Base-by-base conservation (phyloP, 495 filamentous ascomycete genomes). In the Polyplosphaeria fusca region DNA sequence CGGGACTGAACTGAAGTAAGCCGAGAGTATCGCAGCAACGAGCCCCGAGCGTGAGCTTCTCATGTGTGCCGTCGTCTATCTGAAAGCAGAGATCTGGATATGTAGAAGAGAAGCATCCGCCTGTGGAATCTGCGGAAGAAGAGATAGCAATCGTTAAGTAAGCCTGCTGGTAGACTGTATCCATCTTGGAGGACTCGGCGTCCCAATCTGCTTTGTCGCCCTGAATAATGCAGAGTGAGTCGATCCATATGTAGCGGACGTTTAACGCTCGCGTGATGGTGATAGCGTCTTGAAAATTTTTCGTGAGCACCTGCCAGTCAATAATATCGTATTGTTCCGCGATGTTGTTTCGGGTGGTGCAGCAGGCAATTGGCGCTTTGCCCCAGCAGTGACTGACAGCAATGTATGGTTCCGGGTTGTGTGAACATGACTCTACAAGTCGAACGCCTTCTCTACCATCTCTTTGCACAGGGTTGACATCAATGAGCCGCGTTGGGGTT, bases 381-480 rank as follows among this genome's bases (percentile, higher is more conserved):
- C 45, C 45, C 45, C 45, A 48, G 45, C 45, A 48, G 25, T 48
- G 45, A 20, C 45, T 48, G n/a, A n/a, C 45, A 48, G 45, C 13
- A 19, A 48, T 27, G 26, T 23, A 30, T 48, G 30, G 13, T 48
- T 48, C 14, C 45, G 20, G 4, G 20, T 13, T 30, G 25, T 19
- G 22, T 25, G 4, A 16, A 25, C 1, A 19, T 11, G 45, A 11
- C 9, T 16, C 13, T 27, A 48, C 3, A 7, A 48, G 45, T 16
- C 30, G 25, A 2, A 48, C 45, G 13, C 45, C 45, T n/a, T 25
- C 22, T 27, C 14, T 48, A 2, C 20, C 13, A 9, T 25, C 19
- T 48, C 45, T 48, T 25, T 3, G 9, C n/a, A 48, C 30, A 19
- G 25, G 1, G n/a, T 11, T 48, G 12, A 48, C 45, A 14, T 48